Evolutionary conservation across 2,329 filamentous ascomycete genomes (phyloP), one percentile per base, ranked within the genome.

Genomic region (Pleurostoma richardsiae): DNA sequence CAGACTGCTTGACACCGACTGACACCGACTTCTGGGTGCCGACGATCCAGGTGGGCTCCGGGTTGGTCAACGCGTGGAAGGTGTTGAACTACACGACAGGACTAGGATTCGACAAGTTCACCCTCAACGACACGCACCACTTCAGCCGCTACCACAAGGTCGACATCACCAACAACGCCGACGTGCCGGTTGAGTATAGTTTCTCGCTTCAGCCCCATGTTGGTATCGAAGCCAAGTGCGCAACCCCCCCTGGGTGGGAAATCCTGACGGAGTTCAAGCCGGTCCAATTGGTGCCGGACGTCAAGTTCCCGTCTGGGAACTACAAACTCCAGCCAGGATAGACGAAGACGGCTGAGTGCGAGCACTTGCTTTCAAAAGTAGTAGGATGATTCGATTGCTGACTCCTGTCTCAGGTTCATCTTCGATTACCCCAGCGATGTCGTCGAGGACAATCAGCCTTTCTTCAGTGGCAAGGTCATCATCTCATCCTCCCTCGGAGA

Each of bases 51-150:
- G 67, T 69, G 53, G 72, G 72, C 33, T 65, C 57, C 40, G 72
- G 71, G 4, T 57, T 73, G 5, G 55, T 74, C 26, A 62, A 72
- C 41, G 69, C 68, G 7, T 69, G 61, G 48, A 63, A 70, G 43
- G 67, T 68, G 2, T 62, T 70, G 4, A 59, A 69, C 41, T 57
- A 63, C 10, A 67, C 57, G 1, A 68, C 64, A 2, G 45, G 65
- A 26, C 56, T 74, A 10, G 62, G 61, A 41, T 60, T 64, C 0
- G 59, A 60, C 6, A 68, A 62, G 47, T 59, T 76, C 39, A 59
- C 64, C 26, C 67, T 74, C 55, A 74, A 75, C 49, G 71, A 74
- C 50, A 73, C 67, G 6, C 62, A 64, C 41, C 54, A 72, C 56
- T 65, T 72, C 44, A 55, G 57, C 10, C 48, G 52, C 10, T 55